These are phyloP conservation scores for Brasenia schreberi DNA, from an alignment of 164 flowering plant species.

Conservation along the genomic window DNA sequence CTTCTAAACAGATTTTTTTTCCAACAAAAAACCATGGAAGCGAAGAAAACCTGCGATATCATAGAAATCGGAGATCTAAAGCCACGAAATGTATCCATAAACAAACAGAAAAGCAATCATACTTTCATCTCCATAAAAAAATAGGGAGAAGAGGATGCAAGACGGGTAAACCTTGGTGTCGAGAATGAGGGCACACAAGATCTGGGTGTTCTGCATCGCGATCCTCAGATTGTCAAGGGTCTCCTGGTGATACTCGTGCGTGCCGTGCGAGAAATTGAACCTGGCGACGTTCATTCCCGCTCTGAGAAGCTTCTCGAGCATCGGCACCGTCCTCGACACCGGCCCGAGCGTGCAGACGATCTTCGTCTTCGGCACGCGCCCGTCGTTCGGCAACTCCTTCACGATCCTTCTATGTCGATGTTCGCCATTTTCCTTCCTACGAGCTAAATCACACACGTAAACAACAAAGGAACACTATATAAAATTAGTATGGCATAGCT, in stretches of 20 bases:
- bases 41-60: too few relatives aligned
- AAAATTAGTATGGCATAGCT: too few relatives aligned
- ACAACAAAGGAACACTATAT: too few relatives aligned
- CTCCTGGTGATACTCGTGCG: conserved; percentile 77
- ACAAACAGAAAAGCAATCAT: too few relatives aligned
- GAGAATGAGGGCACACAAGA: conserved; percentile 76
- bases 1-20: too few relatives aligned
- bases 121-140: too few relatives aligned
- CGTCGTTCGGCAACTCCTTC: conserved; percentile 51
- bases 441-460: too few relatives aligned
- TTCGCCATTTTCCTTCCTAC: conserved; percentile 6
- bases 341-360: conserved; percentile 79
- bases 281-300: conserved; percentile 89
- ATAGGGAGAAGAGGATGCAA: too few relatives aligned
- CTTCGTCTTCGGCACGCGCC: conserved; percentile 60
- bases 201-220: conserved; percentile 61
- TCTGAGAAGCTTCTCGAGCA: conserved; percentile 62
- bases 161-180: conserved; percentile 51
- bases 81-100: too few relatives aligned
- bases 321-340: conserved; percentile 52
- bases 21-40: too few relatives aligned
- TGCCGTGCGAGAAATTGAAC: conserved; percentile 75
- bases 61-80: too few relatives aligned
- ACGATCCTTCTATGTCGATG: conserved; percentile 50
- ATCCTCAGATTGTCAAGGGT: conserved; percentile 50